Base-by-base conservation (phyloP, 305 asterid genomes). In the Plantago lanceolata region DNA sequence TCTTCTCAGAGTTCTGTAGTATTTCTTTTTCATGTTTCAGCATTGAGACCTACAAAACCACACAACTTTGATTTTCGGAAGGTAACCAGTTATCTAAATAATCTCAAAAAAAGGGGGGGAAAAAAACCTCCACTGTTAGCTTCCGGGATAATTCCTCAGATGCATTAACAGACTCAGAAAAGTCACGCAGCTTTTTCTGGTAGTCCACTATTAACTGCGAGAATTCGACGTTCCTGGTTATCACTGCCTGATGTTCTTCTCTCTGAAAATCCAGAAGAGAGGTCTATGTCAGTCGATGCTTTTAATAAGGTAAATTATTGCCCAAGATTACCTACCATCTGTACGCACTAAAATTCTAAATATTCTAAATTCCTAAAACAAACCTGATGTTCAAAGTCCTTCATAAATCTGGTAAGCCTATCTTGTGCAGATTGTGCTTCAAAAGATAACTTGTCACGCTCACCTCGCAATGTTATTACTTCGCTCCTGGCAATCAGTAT, bases 371-470 rank as follows among this genome's bases (percentile, higher is more conserved):
- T 4, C 18, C 47, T 53, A 40, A 64, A 40, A 64, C 71, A 73
- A 28, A 90, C 97, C 92, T 85, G 95, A 67, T 83, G 93, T 52
- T 94, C 99, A 63, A 75, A 94, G 65, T 94, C 99, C 79, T 83
- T 81, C 95, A 86, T 68, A 72, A 80, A 90, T 70, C 97, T 82
- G 59, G 70, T 79, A 51, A 88, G 89, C 78, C 85, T 94, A 68
- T 85, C 99, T 58, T 73, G 84, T 12, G 96, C 82, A 66, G 82
- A 82, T 67, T 65, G 88, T 50, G 88, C 92, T 80, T 88, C 95
- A 73, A 90, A 60, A 45, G 84, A 82, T 18, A 83, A 68, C 75
- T 88, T 90, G 55, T 90, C 95, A 47, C 95, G 84, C 77, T 86
- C 96, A 19, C 95, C 74, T 58, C 88, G 84, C 60, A 90, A 67